Percentiles rank a stretch among this genome's conserved stretches.
These are phyloP conservation scores for Tetrahymena malaccensis DNA, from an alignment of 73 alveolate genomes.

Conservation along the genomic window DNA sequence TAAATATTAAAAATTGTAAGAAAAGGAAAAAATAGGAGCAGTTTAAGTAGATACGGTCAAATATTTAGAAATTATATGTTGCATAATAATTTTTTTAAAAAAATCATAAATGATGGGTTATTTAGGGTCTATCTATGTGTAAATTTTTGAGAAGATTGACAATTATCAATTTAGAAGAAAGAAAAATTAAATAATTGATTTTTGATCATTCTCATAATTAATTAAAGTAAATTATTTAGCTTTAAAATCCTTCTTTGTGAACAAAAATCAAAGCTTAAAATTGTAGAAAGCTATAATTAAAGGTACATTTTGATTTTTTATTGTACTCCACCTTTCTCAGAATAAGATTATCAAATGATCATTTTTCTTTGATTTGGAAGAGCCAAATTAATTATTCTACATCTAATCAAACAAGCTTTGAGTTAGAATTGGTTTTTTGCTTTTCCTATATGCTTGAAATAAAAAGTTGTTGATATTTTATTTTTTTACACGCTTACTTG, in stretches of 20 bases:
- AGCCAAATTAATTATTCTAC: neutral
- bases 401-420: neutral
- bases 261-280: neutral
- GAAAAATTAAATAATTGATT: neutral
- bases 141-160: neutral
- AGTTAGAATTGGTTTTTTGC: too few relatives aligned
- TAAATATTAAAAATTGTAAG: neutral
- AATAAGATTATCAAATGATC: neutral
- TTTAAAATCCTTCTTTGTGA: neutral
- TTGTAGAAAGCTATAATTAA: neutral
- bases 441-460: too few relatives aligned
- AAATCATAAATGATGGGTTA: neutral
- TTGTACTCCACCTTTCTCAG: neutral
- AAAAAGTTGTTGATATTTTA: too few relatives aligned
- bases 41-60: neutral
- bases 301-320: neutral
- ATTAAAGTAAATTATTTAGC: neutral
- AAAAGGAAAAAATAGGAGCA: neutral
- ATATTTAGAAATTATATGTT: neutral
- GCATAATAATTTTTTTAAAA: neutral
- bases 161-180: neutral
- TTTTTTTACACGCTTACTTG: too few relatives aligned
- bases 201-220: neutral
- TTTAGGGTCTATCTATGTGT: neutral
- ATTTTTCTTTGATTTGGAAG: too few relatives aligned